Percentiles rank a stretch among this genome's conserved stretches.
phyloP scores from a whole-genome alignment of 2,329 filamentous ascomycete genomes.

The Phialocephala sp. region DNA sequence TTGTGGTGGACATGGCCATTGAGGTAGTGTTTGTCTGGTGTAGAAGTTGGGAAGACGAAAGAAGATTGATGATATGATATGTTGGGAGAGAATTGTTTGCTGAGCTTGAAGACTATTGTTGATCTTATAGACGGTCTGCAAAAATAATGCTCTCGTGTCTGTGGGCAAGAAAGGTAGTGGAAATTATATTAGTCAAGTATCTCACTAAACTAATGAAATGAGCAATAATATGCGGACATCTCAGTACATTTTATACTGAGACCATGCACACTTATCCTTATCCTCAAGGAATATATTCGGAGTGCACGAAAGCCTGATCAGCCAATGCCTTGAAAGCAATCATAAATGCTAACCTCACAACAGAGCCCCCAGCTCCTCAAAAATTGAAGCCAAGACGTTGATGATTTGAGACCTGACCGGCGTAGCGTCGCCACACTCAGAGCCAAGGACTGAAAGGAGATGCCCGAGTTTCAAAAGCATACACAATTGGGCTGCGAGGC shows the following conservation, averaged over 20 bases:
- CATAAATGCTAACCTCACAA: neutral
- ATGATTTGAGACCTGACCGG: neutral
- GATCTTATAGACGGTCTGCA: neutral
- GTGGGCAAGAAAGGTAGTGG: neutral
- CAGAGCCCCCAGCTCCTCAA: neutral
- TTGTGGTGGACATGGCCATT: constrained; percentile 13
- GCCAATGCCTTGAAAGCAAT: neutral
- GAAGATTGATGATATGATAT: neutral
- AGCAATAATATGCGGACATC: neutral
- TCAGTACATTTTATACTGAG: neutral
- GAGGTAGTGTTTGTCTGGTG: neutral
- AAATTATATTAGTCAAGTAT: neutral
- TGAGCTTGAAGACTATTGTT: neutral
- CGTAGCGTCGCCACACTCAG: neutral
- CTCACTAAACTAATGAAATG: neutral
- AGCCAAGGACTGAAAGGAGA: constrained; percentile 4
- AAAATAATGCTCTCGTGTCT: neutral
- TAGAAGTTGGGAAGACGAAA: neutral
- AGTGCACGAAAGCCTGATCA: neutral
- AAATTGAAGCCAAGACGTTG: neutral
- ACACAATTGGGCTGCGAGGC: neutral
- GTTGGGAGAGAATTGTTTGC: neutral
- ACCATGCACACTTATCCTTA: neutral
- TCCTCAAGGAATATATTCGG: neutral
- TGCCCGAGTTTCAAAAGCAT: neutral